Evolutionary conservation across 2,329 filamentous ascomycete genomes (phyloP).

Genomic region (Ophiostoma sp.): DNA sequence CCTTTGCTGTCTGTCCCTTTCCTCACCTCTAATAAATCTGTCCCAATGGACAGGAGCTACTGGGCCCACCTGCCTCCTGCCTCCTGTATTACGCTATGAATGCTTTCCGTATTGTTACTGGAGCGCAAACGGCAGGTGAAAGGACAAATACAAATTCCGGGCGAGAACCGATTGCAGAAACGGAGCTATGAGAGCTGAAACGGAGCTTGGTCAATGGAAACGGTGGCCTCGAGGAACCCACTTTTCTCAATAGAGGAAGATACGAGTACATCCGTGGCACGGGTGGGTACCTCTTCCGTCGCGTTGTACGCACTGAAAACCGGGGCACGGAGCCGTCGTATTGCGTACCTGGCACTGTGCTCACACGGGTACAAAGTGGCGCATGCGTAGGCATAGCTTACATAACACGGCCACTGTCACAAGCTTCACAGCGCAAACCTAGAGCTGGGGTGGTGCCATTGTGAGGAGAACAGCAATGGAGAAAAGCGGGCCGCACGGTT

Average conservation of each 20-base stretch:
- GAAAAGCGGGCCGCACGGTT: not conserved
- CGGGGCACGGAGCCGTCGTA: not conserved
- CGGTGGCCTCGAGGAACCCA: not conserved
- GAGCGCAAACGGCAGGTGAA: not conserved
- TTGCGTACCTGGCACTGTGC: not conserved
- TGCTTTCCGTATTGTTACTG: not conserved
- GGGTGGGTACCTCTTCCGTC: not conserved
- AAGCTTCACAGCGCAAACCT: not conserved
- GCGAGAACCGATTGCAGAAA: not conserved
- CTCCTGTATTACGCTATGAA: not conserved
- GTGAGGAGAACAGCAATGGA: not conserved
- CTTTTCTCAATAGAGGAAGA: not conserved
- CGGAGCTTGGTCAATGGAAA: not conserved
- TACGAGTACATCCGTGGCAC: no score
- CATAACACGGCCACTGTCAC: not conserved
- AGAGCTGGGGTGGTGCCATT: not conserved
- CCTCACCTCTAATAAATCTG: slow-evolving; percentile 19
- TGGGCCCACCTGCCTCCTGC: slow-evolving; percentile 1
- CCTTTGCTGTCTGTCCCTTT: slow-evolving; percentile 16
- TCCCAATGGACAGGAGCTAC: slow-evolving; percentile 18
- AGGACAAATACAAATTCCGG: slow-evolving; percentile 25
- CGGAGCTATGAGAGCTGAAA: not conserved
- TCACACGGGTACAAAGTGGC: not conserved
- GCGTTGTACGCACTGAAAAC: not conserved
- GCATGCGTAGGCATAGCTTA: not conserved